A percentile compares a stretch with the other conserved stretches of the same genome.
These are phyloP conservation scores for Paulownia fortunei DNA, from an alignment of 257 asterid genomes.

Conservation along the genomic window DNA sequence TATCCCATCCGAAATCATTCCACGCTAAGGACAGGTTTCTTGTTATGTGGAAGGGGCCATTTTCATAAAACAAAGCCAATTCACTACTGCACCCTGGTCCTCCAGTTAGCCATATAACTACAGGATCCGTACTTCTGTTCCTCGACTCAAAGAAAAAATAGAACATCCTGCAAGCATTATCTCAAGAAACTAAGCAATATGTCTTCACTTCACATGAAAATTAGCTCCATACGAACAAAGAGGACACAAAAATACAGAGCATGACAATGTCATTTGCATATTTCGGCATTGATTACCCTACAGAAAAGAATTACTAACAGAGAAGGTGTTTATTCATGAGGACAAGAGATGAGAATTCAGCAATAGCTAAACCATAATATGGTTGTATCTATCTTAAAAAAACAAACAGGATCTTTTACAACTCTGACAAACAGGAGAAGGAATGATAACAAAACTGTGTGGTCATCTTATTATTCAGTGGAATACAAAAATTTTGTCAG, in stretches of 20 bases:
- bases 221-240: not conserved
- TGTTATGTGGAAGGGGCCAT: slow-evolving; percentile 55
- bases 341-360: not conserved
- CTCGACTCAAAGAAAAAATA: slow-evolving; percentile 85
- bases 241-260: not conserved
- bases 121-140: slow-evolving; percentile 50
- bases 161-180: slow-evolving; percentile 76
- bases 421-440: not conserved
- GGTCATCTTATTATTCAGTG: not conserved
- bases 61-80: slow-evolving; percentile 64
- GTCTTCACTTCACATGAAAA: not conserved
- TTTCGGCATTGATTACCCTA: not conserved
- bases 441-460: too few species aligned
- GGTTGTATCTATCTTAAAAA: not conserved
- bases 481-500: not conserved
- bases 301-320: not conserved
- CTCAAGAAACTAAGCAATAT: slow-evolving; percentile 10
- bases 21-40: slow-evolving; percentile 49
- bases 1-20: slow-evolving; percentile 70
- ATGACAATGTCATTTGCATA: not conserved
- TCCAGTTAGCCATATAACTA: slow-evolving; percentile 68
- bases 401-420: not conserved
- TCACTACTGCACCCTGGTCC: slow-evolving; percentile 76
- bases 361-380: not conserved
- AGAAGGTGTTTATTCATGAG: not conserved